A percentile compares a stretch with the other conserved stretches of the same genome.
Evolutionary conservation across 2,329 filamentous ascomycete genomes (phyloP).

Genomic region (Stylonectria norvegica): DNA sequence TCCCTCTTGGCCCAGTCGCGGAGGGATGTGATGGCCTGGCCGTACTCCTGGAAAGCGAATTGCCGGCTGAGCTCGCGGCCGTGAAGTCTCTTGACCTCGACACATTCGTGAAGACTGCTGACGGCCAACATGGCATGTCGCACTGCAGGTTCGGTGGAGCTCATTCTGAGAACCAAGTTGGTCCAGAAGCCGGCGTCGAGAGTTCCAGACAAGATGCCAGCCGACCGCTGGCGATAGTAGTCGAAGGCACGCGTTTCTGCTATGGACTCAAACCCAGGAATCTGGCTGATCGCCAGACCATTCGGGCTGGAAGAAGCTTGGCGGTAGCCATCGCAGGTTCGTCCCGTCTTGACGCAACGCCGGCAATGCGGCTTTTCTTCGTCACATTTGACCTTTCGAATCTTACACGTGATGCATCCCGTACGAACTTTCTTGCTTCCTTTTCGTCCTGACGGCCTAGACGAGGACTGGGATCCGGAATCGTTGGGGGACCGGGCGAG

Average conservation of each 20-base stretch:
- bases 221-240: constrained; percentile 34
- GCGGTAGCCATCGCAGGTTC: constrained; percentile 55
- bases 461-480: constrained; percentile 5
- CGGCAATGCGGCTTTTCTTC: constrained; percentile 51
- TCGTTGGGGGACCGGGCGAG: not conserved
- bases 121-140: constrained; percentile 49
- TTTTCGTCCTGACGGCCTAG: constrained; percentile 33
- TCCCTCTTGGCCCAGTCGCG: constrained; percentile 34
- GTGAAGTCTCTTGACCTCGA: constrained; percentile 19
- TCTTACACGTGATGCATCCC: constrained; percentile 56
- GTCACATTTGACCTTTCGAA: constrained; percentile 56
- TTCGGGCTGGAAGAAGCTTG: constrained; percentile 17
- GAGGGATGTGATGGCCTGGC: constrained; percentile 44
- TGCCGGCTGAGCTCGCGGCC: constrained; percentile 16
- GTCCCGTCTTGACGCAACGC: constrained; percentile 52
- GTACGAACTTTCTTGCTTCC: constrained; percentile 46
- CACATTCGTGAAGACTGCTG: constrained; percentile 43
- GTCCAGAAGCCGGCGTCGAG: constrained; percentile 44
- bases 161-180: constrained; percentile 43
- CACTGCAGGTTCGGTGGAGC: constrained; percentile 43
- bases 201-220: constrained; percentile 40
- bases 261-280: constrained; percentile 18
- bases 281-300: constrained; percentile 12
- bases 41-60: constrained; percentile 39
- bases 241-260: constrained; percentile 31